phyloP scores from a whole-genome alignment of 768 basidiomycete species.

The Tulasnella sp. region DNA sequence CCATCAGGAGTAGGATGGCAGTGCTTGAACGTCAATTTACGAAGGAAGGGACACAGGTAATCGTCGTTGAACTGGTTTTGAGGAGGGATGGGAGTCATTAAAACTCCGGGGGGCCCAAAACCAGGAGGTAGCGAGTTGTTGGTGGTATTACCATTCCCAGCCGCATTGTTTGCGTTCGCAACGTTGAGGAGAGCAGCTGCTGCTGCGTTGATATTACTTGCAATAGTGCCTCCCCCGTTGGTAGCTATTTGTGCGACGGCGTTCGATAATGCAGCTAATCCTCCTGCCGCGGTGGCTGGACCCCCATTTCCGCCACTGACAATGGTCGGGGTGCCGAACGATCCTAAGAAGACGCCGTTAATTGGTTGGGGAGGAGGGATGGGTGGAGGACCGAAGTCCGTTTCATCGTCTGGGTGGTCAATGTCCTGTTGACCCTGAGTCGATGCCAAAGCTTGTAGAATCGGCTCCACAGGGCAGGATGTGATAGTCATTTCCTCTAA shows the following conservation, averaged over 20 bases:
- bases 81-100: neutral
- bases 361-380: neutral
- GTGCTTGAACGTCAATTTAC: conserved; percentile 45
- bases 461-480: conserved; percentile 50
- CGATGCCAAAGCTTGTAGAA: conserved; percentile 42
- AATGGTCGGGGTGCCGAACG: neutral
- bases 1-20: conserved; percentile 56
- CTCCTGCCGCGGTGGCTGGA: neutral
- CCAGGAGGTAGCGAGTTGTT: neutral
- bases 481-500: conserved; percentile 52
- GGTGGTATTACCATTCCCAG: neutral
- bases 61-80: conserved; percentile 25
- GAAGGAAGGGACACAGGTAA: conserved; percentile 55
- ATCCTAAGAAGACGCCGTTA: neutral
- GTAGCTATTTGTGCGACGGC: neutral
- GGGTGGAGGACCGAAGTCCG: neutral
- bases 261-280: neutral
- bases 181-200: neutral
- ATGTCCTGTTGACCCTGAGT: conserved; percentile 2
- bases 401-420: conserved; percentile 9
- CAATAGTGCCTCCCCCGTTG: neutral
- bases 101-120: neutral
- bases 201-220: neutral
- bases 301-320: neutral
- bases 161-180: neutral